Percentiles rank a stretch among this genome's conserved stretches.
Conservation (phyloP, 2,329 filamentous ascomycete species). For the Pyricularia sp. region DNA sequence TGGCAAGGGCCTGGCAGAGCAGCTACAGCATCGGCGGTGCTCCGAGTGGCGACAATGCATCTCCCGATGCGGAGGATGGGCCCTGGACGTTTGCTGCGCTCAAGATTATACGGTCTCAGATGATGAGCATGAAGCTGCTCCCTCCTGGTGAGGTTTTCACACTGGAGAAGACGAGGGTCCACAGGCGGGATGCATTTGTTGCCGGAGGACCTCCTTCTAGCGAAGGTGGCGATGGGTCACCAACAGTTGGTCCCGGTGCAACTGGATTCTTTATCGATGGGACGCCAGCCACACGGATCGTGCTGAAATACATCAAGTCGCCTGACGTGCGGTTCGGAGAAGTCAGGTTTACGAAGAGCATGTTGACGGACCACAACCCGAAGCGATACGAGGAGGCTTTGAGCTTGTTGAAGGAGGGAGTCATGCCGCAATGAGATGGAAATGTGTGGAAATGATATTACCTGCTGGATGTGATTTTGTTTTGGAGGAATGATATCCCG, state of each 20-base stretch:
- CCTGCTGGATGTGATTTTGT: background rate
- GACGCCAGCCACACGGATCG: slow-evolving; percentile 51
- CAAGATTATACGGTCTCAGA: slow-evolving; percentile 50
- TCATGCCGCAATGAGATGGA: slow-evolving; percentile 12
- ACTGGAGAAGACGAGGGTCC: slow-evolving; percentile 53
- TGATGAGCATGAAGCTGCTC: slow-evolving; percentile 56
- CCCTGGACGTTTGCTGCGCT: slow-evolving; percentile 58
- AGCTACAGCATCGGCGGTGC: slow-evolving; percentile 15
- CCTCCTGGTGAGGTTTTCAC: slow-evolving; percentile 67
- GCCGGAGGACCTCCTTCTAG: slow-evolving; percentile 6
- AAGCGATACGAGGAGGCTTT: slow-evolving; percentile 60
- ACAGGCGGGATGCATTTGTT: slow-evolving; percentile 53
- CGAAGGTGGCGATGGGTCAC: background rate
- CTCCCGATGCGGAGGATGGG: slow-evolving; percentile 33
- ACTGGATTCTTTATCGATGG: slow-evolving; percentile 4
- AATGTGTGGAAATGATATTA: background rate
- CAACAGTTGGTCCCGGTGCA: background rate
- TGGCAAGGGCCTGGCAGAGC: slow-evolving; percentile 46
- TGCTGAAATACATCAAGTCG: slow-evolving; percentile 57
- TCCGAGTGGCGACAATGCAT: background rate
- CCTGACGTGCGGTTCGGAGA: slow-evolving; percentile 59
- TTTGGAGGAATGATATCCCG: background rate
- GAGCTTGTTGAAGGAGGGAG: slow-evolving; percentile 41
- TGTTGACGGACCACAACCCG: slow-evolving; percentile 66
- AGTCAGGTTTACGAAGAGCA: slow-evolving; percentile 56